These are phyloP conservation scores for Ustilago crameri DNA, from an alignment of 1,284 basidiomycete species.

Conservation along the genomic window DNA sequence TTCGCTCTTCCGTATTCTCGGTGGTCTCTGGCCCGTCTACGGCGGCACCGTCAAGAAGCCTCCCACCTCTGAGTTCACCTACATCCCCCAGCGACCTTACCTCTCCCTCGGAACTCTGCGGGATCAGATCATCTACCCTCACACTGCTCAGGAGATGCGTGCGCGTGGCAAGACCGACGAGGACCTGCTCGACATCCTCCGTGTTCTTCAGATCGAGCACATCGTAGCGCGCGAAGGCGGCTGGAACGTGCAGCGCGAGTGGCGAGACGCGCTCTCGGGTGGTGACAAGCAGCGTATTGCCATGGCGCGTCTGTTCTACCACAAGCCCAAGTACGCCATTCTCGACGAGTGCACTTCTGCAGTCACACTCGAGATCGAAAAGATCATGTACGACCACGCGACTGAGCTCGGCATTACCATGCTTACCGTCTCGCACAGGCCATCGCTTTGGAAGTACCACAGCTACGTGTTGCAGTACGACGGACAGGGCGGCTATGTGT, in stretches of 20 bases:
- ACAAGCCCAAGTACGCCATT: constrained; percentile 95
- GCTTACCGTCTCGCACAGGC: constrained; percentile 70
- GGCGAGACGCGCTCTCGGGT: constrained; percentile 90
- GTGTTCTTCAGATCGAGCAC: constrained; percentile 84
- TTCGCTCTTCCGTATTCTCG: constrained; percentile 88
- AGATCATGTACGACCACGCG: constrained; percentile 93
- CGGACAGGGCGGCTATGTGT: constrained; percentile 73
- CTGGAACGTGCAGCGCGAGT: constrained; percentile 88
- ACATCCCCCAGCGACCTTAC: constrained; percentile 96
- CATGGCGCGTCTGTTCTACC: constrained; percentile 96
- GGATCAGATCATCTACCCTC: constrained; percentile 86
- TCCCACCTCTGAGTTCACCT: constrained; percentile 85
- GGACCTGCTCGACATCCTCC: constrained; percentile 79
- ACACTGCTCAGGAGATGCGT: constrained; percentile 74
- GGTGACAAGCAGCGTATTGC: constrained; percentile 82
- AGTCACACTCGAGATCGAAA: constrained; percentile 92
- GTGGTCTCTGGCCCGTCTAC: constrained; percentile 96
- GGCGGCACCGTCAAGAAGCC: constrained; percentile 95
- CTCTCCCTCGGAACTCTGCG: constrained; percentile 90
- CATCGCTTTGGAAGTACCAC: constrained; percentile 93
- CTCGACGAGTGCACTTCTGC: constrained; percentile 95
- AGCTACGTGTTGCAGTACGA: constrained; percentile 80
- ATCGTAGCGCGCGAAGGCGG: constrained; percentile 96
- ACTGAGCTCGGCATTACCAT: constrained; percentile 71
- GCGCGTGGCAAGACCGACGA: constrained; percentile 72